Conservation (phyloP, 1,139 yeast species). For the Nakaseomyces glabratus region DNA sequence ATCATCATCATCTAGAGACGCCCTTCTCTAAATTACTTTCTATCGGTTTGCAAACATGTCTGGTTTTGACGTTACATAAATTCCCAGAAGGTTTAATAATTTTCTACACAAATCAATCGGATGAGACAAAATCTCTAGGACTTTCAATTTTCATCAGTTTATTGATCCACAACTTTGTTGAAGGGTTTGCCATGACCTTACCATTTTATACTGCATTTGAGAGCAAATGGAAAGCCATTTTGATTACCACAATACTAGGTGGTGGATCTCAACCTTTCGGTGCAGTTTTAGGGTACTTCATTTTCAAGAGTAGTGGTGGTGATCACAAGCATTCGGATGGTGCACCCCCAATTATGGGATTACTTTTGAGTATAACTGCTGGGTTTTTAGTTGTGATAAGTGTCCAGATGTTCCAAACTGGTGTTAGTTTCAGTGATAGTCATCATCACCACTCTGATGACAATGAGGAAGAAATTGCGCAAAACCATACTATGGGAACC, state of each 20-base stretch:
- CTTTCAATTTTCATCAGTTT: constrained; percentile 73
- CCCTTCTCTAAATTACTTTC: constrained; percentile 69
- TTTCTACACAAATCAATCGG: constrained; percentile 32
- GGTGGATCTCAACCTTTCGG: constrained; percentile 87
- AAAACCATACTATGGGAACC: constrained; percentile 29
- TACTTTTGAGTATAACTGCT: constrained; percentile 59
- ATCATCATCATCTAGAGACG: constrained; percentile 75
- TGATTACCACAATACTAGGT: constrained; percentile 61
- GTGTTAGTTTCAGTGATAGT: constrained; percentile 31
- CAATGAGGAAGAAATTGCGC: constrained; percentile 19
- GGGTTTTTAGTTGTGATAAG: constrained; percentile 80
- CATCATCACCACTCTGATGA: constrained; percentile 31
- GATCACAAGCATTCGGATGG: constrained; percentile 9
- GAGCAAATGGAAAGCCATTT: constrained; percentile 55
- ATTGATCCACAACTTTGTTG: constrained; percentile 85
- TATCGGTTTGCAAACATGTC: constrained; percentile 81
- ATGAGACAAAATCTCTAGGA: constrained; percentile 55
- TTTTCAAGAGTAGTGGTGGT: constrained; percentile 37
- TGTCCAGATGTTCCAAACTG: constrained; percentile 63
- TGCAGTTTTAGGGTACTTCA: constrained; percentile 59
- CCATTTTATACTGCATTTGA: constrained; percentile 72
- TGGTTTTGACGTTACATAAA: constrained; percentile 83
- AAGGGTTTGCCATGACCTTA: constrained; percentile 88
- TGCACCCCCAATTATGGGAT: constrained; percentile 24
- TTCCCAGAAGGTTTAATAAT: constrained; percentile 93